Conservation (phyloP, 768 basidiomycete species). For the Lentinula boryana region DNA sequence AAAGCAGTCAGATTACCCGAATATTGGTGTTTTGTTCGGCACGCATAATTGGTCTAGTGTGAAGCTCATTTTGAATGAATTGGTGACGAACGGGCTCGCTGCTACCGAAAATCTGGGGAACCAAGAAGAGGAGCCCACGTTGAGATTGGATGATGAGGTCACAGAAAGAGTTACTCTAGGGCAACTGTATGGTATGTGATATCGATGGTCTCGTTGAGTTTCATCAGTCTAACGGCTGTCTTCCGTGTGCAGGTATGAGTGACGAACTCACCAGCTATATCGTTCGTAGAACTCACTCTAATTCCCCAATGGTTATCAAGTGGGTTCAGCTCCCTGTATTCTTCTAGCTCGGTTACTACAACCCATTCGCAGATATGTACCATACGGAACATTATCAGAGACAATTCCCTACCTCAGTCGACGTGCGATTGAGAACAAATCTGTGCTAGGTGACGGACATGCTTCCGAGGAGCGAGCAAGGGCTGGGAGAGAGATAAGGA, state of each 20-base stretch:
- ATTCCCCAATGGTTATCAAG: conserved; percentile 75
- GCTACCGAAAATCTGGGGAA: conserved; percentile 12
- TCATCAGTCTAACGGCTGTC: not conserved
- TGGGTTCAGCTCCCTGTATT: conserved; percentile 18
- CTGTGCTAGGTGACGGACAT: conserved; percentile 67
- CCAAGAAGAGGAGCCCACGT: conserved; percentile 16
- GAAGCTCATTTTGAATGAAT: conserved; percentile 50
- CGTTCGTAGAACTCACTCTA: conserved; percentile 43
- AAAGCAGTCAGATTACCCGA: not conserved
- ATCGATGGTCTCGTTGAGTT: not conserved
- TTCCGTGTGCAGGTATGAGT: conserved; percentile 63
- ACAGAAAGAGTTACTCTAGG: conserved; percentile 67
- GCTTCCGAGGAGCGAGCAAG: conserved; percentile 57
- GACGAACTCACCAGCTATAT: conserved; percentile 75
- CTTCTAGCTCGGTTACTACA: not conserved
- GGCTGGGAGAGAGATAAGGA: conserved; percentile 49
- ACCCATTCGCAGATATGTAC: conserved; percentile 45
- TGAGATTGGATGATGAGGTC: conserved; percentile 46
- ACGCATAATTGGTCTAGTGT: conserved; percentile 82
- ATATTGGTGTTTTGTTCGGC: conserved; percentile 72
- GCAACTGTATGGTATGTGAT: conserved; percentile 70
- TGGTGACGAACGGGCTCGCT: conserved; percentile 55
- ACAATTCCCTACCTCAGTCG: conserved; percentile 89
- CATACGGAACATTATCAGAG: conserved; percentile 68
- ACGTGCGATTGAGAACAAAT: conserved; percentile 91